phyloP scores from a whole-genome alignment of 2,329 filamentous ascomycete species.

The Cladophialophora chaetospira region DNA sequence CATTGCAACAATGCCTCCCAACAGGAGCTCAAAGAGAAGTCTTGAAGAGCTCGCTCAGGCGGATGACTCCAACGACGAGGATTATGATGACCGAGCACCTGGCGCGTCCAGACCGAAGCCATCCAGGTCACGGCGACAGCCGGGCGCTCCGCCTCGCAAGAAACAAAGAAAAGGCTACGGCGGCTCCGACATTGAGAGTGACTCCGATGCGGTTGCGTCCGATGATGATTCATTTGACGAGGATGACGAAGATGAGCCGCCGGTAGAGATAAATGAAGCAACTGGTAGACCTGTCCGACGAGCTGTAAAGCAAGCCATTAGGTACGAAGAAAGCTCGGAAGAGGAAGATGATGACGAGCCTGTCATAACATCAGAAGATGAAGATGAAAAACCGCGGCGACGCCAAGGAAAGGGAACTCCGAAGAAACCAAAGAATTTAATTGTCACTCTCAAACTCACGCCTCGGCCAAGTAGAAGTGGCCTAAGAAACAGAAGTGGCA shows the following conservation, averaged over 20 bases:
- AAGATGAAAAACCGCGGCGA: conserved; percentile 24
- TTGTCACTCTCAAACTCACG: conserved; percentile 32
- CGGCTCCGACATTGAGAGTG: conserved; percentile 47
- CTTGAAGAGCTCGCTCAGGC: conserved; percentile 47
- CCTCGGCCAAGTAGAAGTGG: conserved; percentile 33
- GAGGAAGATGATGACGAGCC: conserved; percentile 34
- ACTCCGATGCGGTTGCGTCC: conserved; percentile 46
- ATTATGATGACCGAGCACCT: conserved; percentile 45
- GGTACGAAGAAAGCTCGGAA: conserved; percentile 60
- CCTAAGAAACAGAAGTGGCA: conserved; percentile 38
- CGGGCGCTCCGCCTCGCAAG: conserved; percentile 39
- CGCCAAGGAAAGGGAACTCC: conserved; percentile 37
- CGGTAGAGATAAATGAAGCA: conserved; percentile 55
- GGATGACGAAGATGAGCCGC: conserved; percentile 42
- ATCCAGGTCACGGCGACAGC: conserved; percentile 38
- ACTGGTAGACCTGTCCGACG: conserved; percentile 56
- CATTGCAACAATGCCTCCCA: conserved; percentile 16
- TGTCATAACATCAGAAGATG: conserved; percentile 31
- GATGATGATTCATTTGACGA: conserved; percentile 50
- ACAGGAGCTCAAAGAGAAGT: conserved; percentile 39
- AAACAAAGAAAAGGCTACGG: conserved; percentile 42
- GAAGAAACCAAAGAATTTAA: conserved; percentile 28
- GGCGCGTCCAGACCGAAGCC: conserved; percentile 38
- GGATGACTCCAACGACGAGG: conserved; percentile 49
- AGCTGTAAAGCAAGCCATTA: conserved; percentile 55